These are phyloP conservation scores for Saccharomycopsis sp. DNA, from an alignment of 805 yeast species.

Conservation along the genomic window DNA sequence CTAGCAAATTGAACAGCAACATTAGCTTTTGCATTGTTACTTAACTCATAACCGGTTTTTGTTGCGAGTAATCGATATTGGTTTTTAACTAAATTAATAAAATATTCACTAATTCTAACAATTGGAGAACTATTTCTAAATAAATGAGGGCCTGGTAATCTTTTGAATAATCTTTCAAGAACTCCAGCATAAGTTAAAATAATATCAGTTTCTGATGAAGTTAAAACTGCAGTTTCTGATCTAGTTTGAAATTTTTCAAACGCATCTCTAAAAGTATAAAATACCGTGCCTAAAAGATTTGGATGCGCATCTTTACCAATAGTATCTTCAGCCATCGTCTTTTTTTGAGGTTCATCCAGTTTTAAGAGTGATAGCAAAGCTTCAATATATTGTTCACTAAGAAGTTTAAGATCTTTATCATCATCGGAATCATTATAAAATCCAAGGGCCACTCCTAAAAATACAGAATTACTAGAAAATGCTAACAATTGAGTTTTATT, in stretches of 20 bases:
- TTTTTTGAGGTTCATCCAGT: not conserved
- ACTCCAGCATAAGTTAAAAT: slow-evolving; percentile 32
- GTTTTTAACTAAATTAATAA: slow-evolving; percentile 13
- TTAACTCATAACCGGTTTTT: too few species aligned
- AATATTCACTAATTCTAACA: not conserved
- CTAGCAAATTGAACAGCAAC: slow-evolving; percentile 1
- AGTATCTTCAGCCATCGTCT: slow-evolving; percentile 50
- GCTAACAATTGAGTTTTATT: too few species aligned
- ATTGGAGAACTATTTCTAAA: slow-evolving; percentile 5
- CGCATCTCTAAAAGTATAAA: slow-evolving; percentile 22
- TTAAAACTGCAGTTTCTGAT: slow-evolving; percentile 23
- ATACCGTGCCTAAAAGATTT: slow-evolving; percentile 31
- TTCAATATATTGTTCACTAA: not conserved
- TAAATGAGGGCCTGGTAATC: slow-evolving; percentile 1
- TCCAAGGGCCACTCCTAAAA: too few species aligned
- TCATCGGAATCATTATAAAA: too few species aligned
- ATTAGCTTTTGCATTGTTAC: slow-evolving; percentile 2
- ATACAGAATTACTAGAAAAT: too few species aligned
- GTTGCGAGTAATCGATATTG: slow-evolving; percentile 20
- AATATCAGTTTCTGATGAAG: slow-evolving; percentile 40
- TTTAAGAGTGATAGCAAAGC: not conserved
- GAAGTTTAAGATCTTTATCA: too few species aligned
- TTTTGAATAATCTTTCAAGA: slow-evolving; percentile 21
- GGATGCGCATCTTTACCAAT: slow-evolving; percentile 56
- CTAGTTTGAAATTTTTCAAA: slow-evolving; percentile 18